These are phyloP conservation scores for Dothideomycetes sp. DNA, from an alignment of 2,329 filamentous ascomycete genomes.

Conservation along the genomic window DNA sequence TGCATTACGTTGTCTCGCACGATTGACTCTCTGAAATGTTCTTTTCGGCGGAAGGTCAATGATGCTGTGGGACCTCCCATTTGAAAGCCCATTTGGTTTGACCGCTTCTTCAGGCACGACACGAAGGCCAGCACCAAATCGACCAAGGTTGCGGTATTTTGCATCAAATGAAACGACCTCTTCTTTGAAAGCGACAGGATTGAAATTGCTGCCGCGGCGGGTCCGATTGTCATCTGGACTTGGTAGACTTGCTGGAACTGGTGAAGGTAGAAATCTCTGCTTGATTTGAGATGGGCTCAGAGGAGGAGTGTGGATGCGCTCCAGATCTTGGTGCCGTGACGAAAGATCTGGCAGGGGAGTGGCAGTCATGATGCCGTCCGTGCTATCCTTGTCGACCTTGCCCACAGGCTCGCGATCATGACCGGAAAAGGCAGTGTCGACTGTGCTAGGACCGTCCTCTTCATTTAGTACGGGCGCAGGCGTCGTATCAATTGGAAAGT, in stretches of 20 bases:
- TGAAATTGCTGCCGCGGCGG: conserved; percentile 34
- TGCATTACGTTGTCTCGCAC: background rate
- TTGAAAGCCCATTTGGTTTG: too few species aligned
- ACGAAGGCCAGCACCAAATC: conserved; percentile 22
- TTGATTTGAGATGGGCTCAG: conserved; percentile 31
- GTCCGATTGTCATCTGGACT: conserved; percentile 2
- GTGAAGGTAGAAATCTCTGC: conserved; percentile 36
- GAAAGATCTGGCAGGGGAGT: too few species aligned
- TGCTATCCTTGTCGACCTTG: too few species aligned
- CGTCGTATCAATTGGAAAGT: too few species aligned
- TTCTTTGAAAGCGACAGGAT: conserved; percentile 40
- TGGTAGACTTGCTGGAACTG: conserved; percentile 17
- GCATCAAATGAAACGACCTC: conserved; percentile 37
- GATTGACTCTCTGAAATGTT: background rate
- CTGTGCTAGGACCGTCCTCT: too few species aligned
- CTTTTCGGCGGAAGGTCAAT: background rate
- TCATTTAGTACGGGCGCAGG: too few species aligned
- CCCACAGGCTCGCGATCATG: too few species aligned
- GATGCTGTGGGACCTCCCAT: conserved; percentile 8
- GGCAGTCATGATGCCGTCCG: too few species aligned
- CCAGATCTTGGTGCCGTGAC: too few species aligned
- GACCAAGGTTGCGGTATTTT: conserved; percentile 41
- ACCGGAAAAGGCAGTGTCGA: too few species aligned
- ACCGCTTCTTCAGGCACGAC: background rate
- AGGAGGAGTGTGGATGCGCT: conserved; percentile 20